Conservation (phyloP, 495 filamentous ascomycete species). For the Penicillium verhagenii region DNA sequence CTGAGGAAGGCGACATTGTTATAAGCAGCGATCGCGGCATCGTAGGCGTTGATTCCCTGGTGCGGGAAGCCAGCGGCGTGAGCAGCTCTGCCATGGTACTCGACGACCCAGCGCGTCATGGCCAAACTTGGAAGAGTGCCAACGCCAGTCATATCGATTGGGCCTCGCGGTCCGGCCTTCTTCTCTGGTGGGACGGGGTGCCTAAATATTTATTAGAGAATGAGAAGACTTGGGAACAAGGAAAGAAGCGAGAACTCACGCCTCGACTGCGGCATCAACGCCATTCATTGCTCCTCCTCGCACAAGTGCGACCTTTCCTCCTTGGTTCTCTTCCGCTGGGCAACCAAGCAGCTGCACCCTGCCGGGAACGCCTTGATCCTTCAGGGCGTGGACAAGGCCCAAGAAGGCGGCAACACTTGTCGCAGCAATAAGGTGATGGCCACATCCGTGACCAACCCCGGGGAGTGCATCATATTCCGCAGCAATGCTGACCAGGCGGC, state of each 20-base stretch:
- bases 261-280: constrained; percentile 46
- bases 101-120: background rate
- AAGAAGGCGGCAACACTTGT: constrained; percentile 56
- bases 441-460: constrained; percentile 63
- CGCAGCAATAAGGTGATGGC: constrained; percentile 68
- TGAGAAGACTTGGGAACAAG: background rate
- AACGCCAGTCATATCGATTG: background rate
- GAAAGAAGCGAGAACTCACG: constrained; percentile 47
- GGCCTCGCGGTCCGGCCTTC: background rate
- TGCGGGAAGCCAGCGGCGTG: constrained; percentile 55
- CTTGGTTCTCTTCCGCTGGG: constrained; percentile 64
- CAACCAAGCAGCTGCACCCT: constrained; percentile 60
- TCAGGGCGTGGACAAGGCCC: constrained; percentile 44
- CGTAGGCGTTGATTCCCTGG: constrained; percentile 57
- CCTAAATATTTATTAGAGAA: background rate
- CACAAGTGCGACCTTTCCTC: constrained; percentile 62
- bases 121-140: background rate
- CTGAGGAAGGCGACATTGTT: constrained; percentile 51
- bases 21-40: constrained; percentile 54
- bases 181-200: no score
- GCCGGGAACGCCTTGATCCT: constrained; percentile 39
- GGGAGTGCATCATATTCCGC: constrained; percentile 56
- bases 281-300: constrained; percentile 54
- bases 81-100: constrained; percentile 13
- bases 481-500: constrained; percentile 42